A percentile compares a stretch with the other conserved stretches of the same genome.
Evolutionary conservation across 192 early-diverging fungal genomes (phyloP).

Genomic region (Lobulomyces angularis): DNA sequence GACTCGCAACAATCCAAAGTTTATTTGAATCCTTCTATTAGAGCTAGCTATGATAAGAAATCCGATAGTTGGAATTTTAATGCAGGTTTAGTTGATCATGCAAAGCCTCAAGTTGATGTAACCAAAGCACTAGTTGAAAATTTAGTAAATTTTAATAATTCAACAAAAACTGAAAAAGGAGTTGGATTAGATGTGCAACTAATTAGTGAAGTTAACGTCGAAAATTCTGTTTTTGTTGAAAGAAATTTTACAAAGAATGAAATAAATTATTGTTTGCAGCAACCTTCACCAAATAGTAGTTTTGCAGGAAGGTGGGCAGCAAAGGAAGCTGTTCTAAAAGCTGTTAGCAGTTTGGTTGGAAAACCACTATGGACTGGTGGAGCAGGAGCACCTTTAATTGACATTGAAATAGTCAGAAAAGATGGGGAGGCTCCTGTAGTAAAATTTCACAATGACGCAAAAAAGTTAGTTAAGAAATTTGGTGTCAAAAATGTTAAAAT

Average conservation of each 20-base stretch:
- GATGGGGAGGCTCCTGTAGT: constrained; percentile 68
- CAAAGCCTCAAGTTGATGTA: constrained; percentile 37
- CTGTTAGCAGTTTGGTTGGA: constrained; percentile 53
- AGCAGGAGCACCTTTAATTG: constrained; percentile 70
- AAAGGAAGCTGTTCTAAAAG: constrained; percentile 94
- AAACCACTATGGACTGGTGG: constrained; percentile 59
- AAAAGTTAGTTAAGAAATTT: constrained; percentile 52
- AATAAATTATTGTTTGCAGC: constrained; percentile 59
- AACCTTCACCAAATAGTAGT: constrained; percentile 63
- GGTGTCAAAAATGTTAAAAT: constrained; percentile 70
- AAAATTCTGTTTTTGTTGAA: constrained; percentile 74
- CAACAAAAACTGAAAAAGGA: constrained; percentile 34
- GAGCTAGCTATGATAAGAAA: constrained; percentile 65
- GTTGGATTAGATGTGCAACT: constrained; percentile 87
- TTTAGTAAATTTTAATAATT: constrained; percentile 31
- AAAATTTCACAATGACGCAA: constrained; percentile 68
- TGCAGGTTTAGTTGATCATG: constrained; percentile 9
- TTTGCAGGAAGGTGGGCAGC: constrained; percentile 91
- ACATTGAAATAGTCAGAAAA: constrained; percentile 71
- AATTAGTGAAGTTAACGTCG: constrained; percentile 62
- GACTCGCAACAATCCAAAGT: constrained; percentile 65
- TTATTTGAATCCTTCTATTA: constrained; percentile 76
- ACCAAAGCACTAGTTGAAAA: constrained; percentile 31
- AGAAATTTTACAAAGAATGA: constrained; percentile 84
- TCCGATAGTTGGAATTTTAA: constrained; percentile 58